Evolutionary conservation across 176 grass and related monocot species (phyloP), one percentile per base, ranked within the genome.

Genomic region (Dendrocalamus sinicus): DNA sequence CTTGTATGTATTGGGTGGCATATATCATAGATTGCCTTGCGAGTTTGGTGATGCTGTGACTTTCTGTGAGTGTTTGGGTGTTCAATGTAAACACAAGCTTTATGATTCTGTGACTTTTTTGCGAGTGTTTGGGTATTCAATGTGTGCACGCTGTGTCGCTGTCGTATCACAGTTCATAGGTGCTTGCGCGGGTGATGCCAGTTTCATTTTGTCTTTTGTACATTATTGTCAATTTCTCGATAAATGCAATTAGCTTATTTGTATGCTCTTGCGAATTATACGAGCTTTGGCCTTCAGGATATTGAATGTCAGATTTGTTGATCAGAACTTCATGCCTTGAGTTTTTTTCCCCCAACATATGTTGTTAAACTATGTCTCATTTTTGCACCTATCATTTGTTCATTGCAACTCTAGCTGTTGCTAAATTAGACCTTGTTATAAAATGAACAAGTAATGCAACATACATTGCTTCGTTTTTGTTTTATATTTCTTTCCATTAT

Each of bases 171-270:
- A 3, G 5, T 57, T 77, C 65, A 4, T 43, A 41, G 40, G 44
- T 87, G 20, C 55, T 59, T 74, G 30, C 61, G 22, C 41, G 48
- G 43, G 9, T 73, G 51, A 28, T 73, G 43, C 9, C 19, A 59
- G 20, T n/a, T 73, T 73, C 32, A 16, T 51, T 43, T 65, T 87
- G 40, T 68, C 41, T 65, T 39, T 8, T 81, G 16, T 14, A 37
- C 0, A 7, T 72, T 68, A 8, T 48, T 76, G 20, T 69, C n/a
- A 10, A 19, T 68, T 83, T 19, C 8, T 8, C 4, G 15, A 63
- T 65, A 64, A 66, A 57, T 35, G 59, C 32, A 14, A 78, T 35
- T 68, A 75, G 44, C 43, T 76, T 54, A 12, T 89, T 51, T 12
- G 23, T 80, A 17, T 76, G 30, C 17, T 3, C 23, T 30, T 70